These are phyloP conservation scores for Stephania yunnanensis DNA, from an alignment of 164 flowering plant species.

Conservation along the genomic window DNA sequence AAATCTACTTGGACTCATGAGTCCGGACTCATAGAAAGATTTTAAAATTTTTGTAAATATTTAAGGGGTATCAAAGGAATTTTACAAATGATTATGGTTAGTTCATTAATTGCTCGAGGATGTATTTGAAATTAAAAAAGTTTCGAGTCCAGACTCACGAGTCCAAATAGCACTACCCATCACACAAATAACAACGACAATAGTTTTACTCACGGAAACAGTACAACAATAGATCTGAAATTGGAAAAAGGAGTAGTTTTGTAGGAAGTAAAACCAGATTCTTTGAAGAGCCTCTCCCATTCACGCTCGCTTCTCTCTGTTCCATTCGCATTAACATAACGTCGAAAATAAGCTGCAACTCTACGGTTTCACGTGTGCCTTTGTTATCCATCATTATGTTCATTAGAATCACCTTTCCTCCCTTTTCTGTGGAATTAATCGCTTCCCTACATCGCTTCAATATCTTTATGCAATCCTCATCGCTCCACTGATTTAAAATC, in stretches of 20 bases:
- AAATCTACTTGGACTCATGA: too few species aligned
- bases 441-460: too few species aligned
- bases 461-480: too few species aligned
- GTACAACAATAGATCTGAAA: background rate
- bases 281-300: background rate
- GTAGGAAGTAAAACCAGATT: background rate
- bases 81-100: too few species aligned
- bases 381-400: slow-evolving; percentile 26
- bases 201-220: background rate
- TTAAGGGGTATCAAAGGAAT: too few species aligned
- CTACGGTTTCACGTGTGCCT: slow-evolving; percentile 12
- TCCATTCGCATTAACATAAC: background rate
- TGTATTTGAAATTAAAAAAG: too few species aligned
- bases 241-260: background rate
- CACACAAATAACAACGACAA: slow-evolving; percentile 10
- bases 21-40: too few species aligned
- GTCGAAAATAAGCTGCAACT: background rate
- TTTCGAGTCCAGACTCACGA: too few species aligned
- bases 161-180: too few species aligned
- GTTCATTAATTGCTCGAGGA: too few species aligned
- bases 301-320: background rate
- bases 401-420: slow-evolving; percentile 22
- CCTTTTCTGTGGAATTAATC: slow-evolving; percentile 22
- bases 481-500: too few species aligned
- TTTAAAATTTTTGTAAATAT: too few species aligned